Base-by-base conservation (phyloP, 768 basidiomycete genomes). In the Leucogyrophana mollusca region DNA sequence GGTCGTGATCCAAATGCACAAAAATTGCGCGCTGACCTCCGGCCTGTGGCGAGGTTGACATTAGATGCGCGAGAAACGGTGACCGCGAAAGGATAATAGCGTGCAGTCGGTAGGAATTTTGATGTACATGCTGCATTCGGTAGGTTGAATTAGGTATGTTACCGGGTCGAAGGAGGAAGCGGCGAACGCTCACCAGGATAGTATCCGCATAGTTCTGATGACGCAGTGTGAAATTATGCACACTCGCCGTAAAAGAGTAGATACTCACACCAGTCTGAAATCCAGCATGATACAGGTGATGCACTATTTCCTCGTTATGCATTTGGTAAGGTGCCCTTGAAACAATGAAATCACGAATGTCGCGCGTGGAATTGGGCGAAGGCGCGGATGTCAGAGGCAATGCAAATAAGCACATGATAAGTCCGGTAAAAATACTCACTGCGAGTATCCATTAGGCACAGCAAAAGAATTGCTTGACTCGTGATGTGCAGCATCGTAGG, bases 1-100 rank as follows among this genome's bases (percentile, higher is more conserved):
- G 88, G 56, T 91, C 86, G 50, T 80, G 78, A 56, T 87, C 83
- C 50, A 93, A 71, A 52, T 82, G 78, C 45, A 92, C 79, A 60
- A 84, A 85, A 56, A 94, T 79, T 45, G 79, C 72, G 54, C 83
- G 79, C 56, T 83, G 82, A 11, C 78, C 83, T 49, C 74, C 74
- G 30, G 73, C 70, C 65, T 82, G 83, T 20, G 84, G 83, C 25
- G 85, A 83, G 40, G 86, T 88, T 45, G 85, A 87, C 85, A 95
- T 90, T 54, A 91, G 74, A 64, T 92, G 90, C 33, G 86, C 88
- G 59, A 94, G 79, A 68, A 82, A 89, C 30, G 93, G 91, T 24
- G 91, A 93, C 43, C 86, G 85, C 50, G 90, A 89, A 51, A 94
- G 74, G 54, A 94, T 85, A 65, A 94, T 87, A 52, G 85, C 81